Conservation (phyloP, 2,329 filamentous ascomycete genomes). For the Microsporum audouinii region DNA sequence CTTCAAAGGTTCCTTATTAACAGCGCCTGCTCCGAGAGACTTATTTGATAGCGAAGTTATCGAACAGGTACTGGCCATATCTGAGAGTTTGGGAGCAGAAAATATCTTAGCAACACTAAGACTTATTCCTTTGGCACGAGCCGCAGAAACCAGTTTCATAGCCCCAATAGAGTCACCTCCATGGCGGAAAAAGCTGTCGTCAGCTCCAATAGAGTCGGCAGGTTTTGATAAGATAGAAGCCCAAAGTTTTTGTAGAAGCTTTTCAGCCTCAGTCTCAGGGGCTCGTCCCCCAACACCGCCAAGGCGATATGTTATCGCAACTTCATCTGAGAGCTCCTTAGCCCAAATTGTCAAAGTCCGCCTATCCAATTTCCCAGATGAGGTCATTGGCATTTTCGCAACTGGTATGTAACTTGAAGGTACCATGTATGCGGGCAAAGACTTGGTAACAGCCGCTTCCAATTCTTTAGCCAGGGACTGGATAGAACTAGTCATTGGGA, state of each 20-base stretch:
- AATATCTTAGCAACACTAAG: constrained; percentile 37
- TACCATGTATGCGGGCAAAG: constrained; percentile 65
- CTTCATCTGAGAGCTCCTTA: constrained; percentile 10
- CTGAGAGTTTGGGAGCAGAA: constrained; percentile 31
- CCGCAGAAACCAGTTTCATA: constrained; percentile 36
- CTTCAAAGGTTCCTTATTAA: constrained; percentile 15
- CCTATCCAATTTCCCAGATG: constrained; percentile 64
- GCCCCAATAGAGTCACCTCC: constrained; percentile 40
- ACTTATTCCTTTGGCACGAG: constrained; percentile 29
- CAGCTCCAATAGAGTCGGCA: constrained; percentile 29
- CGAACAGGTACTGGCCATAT: constrained; percentile 28
- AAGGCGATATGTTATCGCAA: constrained; percentile 10
- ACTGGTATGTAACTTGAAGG: constrained; percentile 64
- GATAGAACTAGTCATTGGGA: constrained; percentile 44
- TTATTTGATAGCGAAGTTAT: neutral
- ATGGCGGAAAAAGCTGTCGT: constrained; percentile 38
- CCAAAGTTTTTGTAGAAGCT: constrained; percentile 28
- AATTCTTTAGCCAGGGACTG: constrained; percentile 7
- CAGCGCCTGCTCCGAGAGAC: constrained; percentile 8
- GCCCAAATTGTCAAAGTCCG: constrained; percentile 34
- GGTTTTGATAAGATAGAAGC: constrained; percentile 29
- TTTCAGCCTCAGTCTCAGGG: constrained; percentile 22
- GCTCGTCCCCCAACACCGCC: constrained; percentile 11
- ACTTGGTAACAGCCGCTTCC: constrained; percentile 37
- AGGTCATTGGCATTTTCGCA: constrained; percentile 55